Conservation (phyloP, 2,329 filamentous ascomycete species). For the Fusarium anguioides region DNA sequence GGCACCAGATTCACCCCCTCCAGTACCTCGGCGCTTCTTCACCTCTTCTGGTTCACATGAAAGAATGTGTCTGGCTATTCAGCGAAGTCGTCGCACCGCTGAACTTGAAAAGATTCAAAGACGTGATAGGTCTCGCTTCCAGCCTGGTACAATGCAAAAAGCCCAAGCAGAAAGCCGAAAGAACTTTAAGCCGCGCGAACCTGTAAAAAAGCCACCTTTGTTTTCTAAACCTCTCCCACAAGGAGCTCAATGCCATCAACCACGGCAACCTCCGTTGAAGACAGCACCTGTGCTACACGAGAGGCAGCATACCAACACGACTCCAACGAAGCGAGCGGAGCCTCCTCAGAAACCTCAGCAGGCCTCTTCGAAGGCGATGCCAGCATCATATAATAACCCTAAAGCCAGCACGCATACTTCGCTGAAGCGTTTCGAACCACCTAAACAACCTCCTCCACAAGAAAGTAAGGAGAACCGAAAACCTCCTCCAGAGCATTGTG, state of each 20-base stretch:
- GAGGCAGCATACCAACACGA: background rate
- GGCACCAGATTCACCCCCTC: slow-evolving; percentile 15
- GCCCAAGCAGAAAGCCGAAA: slow-evolving; percentile 23
- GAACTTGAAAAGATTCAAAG: slow-evolving; percentile 47
- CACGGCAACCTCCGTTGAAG: background rate
- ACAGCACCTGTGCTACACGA: background rate
- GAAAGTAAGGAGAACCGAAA: slow-evolving; percentile 44
- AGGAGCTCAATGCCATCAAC: background rate
- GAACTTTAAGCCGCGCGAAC: background rate
- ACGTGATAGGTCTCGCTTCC: slow-evolving; percentile 39
- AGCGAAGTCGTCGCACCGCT: slow-evolving; percentile 51
- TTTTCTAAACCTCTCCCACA: background rate
- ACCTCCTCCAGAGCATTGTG: slow-evolving; percentile 8
- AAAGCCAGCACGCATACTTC: background rate
- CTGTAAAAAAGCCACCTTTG: background rate
- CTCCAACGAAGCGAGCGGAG: background rate
- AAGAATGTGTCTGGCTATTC: slow-evolving; percentile 49
- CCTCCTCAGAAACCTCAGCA: background rate
- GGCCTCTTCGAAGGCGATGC: background rate
- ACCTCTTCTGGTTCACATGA: slow-evolving; percentile 53
- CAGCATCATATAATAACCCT: background rate
- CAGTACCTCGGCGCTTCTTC: slow-evolving; percentile 49
- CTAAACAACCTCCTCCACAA: slow-evolving; percentile 3
- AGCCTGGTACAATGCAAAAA: slow-evolving; percentile 31
- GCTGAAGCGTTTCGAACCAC: background rate